A percentile compares a stretch with the other conserved stretches of the same genome.
Conservation (phyloP, 768 basidiomycete genomes). For the Gloeophyllum trabeum region DNA sequence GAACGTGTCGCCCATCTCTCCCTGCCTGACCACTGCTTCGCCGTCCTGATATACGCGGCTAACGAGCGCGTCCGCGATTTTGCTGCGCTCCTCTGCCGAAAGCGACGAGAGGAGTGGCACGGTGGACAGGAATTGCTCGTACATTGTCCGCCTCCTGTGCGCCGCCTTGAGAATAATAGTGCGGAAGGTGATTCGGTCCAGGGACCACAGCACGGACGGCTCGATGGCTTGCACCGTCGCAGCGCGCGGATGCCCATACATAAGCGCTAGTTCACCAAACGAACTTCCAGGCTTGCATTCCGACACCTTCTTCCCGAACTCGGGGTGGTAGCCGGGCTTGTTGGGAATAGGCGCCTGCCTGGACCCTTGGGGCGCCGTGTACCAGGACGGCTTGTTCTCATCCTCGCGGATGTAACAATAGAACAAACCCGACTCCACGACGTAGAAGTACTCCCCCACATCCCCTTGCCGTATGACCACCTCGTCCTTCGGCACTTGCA, state of each 20-base stretch:
- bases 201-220: constrained; percentile 79
- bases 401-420: constrained; percentile 74
- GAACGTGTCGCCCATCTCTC: constrained; percentile 94
- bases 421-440: constrained; percentile 83
- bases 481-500: constrained; percentile 54
- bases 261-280: constrained; percentile 93
- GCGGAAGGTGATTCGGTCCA: constrained; percentile 97
- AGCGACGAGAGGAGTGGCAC: constrained; percentile 83
- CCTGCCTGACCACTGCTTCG: constrained; percentile 81
- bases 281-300: constrained; percentile 78
- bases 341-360: constrained; percentile 29
- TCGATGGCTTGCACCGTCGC: constrained; percentile 87
- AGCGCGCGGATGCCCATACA: constrained; percentile 96
- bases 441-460: constrained; percentile 95
- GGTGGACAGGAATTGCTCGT: constrained; percentile 90
- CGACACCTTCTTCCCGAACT: constrained; percentile 73
- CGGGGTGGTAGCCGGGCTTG: constrained; percentile 54
- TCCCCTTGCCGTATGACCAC: constrained; percentile 97
- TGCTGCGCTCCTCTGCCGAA: constrained; percentile 82
- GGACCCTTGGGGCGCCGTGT: constrained; percentile 19
- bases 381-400: constrained; percentile 50
- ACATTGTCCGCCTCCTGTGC: constrained; percentile 86
- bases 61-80: constrained; percentile 92
- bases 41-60: constrained; percentile 76
- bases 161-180: constrained; percentile 94